These are phyloP conservation scores for Cornus kousa DNA, from an alignment of 148 eudicot species.

Conservation along the genomic window DNA sequence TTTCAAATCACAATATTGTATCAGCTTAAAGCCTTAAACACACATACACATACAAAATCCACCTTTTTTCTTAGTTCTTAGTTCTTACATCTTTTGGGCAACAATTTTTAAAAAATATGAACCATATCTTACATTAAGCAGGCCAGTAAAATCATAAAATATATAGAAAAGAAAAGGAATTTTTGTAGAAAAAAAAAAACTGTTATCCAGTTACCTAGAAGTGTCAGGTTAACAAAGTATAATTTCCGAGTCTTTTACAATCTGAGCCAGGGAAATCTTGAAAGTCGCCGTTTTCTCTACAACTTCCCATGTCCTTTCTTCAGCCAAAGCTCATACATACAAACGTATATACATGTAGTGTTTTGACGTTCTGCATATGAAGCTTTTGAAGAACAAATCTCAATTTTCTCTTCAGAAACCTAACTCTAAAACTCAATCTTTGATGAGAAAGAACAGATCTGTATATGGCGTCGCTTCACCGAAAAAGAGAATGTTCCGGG, in stretches of 20 bases:
- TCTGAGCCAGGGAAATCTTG: neutral
- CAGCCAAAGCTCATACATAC: neutral
- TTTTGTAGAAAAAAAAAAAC: neutral
- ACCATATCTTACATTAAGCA: neutral
- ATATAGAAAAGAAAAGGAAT: neutral
- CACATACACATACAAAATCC: neutral
- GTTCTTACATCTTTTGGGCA: neutral
- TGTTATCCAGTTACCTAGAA: neutral
- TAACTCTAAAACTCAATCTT: neutral
- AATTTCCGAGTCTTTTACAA: neutral
- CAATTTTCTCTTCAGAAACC: neutral
- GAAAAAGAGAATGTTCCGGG: slow-evolving; percentile 27
- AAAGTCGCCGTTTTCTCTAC: neutral
- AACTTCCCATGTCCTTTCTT: neutral
- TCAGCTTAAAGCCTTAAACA: too few relatives aligned
- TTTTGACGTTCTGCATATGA: neutral
- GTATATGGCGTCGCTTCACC: neutral
- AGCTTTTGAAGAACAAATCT: neutral
- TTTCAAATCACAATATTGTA: too few relatives aligned
- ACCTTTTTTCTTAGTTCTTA: too few relatives aligned
- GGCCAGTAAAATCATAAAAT: neutral
- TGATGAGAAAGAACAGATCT: slow-evolving; percentile 4
- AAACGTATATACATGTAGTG: neutral
- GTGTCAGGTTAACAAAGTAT: slow-evolving; percentile 1
- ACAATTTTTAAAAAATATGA: neutral